These are phyloP conservation scores for Chimonanthus praecox DNA, from an alignment of 164 flowering plant genomes.

Conservation along the genomic window DNA sequence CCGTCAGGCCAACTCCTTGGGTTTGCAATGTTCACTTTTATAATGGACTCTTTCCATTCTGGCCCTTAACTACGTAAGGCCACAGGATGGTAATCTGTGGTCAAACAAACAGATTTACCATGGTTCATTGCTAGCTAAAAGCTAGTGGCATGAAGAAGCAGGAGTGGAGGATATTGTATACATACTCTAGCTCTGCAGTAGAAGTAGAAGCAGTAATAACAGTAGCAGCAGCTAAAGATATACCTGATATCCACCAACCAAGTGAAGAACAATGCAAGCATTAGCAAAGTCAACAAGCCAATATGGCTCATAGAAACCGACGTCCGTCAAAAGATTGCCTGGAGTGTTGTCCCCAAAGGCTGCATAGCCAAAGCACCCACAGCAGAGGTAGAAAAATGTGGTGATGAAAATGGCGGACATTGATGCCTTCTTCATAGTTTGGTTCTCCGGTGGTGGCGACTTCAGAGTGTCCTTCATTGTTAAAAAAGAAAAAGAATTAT, in stretches of 20 bases:
- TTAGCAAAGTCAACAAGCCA: constrained; percentile 70
- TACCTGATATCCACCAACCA: constrained; percentile 80
- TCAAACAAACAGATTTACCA: too few species aligned
- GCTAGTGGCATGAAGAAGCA: too few species aligned
- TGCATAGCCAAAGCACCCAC: constrained; percentile 74
- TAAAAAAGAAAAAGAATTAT: background rate
- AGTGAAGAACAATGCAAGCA: constrained; percentile 59
- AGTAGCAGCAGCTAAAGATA: background rate
- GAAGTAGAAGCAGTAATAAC: background rate
- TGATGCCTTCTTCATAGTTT: constrained; percentile 66
- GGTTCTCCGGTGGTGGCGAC: constrained; percentile 64
- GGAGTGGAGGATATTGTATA: too few species aligned
- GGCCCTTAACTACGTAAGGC: too few species aligned
- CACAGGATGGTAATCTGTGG: too few species aligned
- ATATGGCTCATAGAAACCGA: constrained; percentile 58
- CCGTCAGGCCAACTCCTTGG: too few species aligned
- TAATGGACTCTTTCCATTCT: too few species aligned
- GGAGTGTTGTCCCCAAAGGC: constrained; percentile 64
- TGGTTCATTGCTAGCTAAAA: too few species aligned
- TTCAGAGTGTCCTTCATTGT: constrained; percentile 57
- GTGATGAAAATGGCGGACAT: constrained; percentile 41
- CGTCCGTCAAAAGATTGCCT: constrained; percentile 67
- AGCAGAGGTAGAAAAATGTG: constrained; percentile 65
- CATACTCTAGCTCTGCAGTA: background rate
- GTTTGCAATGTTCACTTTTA: too few species aligned